A percentile compares a stretch with the other conserved stretches of the same genome.
These are phyloP conservation scores for Podosphaera aphanis DNA, from an alignment of 2,329 filamentous ascomycete genomes.

Conservation along the genomic window DNA sequence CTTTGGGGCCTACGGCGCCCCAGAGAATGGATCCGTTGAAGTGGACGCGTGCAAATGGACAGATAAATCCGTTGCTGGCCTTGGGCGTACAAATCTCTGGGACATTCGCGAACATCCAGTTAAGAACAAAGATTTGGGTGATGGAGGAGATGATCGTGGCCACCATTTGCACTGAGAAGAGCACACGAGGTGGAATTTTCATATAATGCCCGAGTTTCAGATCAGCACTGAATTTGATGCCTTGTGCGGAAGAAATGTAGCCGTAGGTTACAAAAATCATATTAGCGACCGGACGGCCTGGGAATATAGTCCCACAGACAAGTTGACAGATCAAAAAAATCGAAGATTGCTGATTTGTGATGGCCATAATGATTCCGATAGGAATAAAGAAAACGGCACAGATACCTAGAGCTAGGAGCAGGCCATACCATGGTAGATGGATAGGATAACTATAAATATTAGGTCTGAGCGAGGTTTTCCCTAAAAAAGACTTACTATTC, in stretches of 20 bases:
- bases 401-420: constrained; percentile 55
- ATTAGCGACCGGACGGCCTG: constrained; percentile 66
- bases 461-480: background rate
- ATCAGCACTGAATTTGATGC: constrained; percentile 71
- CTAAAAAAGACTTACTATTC: constrained; percentile 41
- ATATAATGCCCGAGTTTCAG: constrained; percentile 75
- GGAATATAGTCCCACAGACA: constrained; percentile 60
- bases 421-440: constrained; percentile 67
- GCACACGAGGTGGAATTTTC: constrained; percentile 60
- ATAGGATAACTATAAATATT: constrained; percentile 38
- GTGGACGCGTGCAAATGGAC: constrained; percentile 66
- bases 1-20: constrained; percentile 62
- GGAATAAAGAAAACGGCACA: constrained; percentile 69
- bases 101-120: constrained; percentile 73
- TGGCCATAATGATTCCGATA: constrained; percentile 80
- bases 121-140: constrained; percentile 63
- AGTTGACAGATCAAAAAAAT: constrained; percentile 74
- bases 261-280: constrained; percentile 89
- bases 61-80: constrained; percentile 73
- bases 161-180: constrained; percentile 57
- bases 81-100: constrained; percentile 52
- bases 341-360: constrained; percentile 72
- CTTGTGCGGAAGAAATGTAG: constrained; percentile 72
- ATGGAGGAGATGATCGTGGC: constrained; percentile 55
- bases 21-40: constrained; percentile 80